Evolutionary conservation across 371 early-diverging fungal species (phyloP), one percentile per base, ranked within the genome.

Genomic region (Catenaria anguillulae): DNA sequence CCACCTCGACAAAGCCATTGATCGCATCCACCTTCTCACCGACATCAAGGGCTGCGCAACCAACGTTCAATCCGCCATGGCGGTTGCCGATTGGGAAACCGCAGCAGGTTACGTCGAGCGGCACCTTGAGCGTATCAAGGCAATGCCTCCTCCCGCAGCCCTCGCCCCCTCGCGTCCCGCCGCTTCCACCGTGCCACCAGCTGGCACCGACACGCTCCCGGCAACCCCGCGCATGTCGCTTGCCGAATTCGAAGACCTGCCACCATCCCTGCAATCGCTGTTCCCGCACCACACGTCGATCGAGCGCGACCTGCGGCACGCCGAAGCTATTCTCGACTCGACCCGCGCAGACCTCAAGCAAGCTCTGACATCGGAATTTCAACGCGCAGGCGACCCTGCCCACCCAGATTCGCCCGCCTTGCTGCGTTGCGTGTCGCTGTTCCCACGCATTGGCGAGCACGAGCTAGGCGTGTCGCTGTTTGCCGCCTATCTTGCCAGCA

Each of bases 401-500:
- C 3, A 3, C 45, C 45, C 45, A 12, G 45, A 43, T 23, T 3
- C 45, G 45, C 8, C 45, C 45, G 45, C 45, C 19, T 4, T 43
- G 4, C 21, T 43, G 17, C 45, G 45, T 12, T 43, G 45, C 45
- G 4, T 43, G 4, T 12, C 45, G 61, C 71, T 93, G 37, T 95
- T 93, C 67, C 93, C 96, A 19, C 69, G 86, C 31, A 77, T 93
- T 17, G 85, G 90, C 19, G 84, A 87, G 56, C 79, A 84, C 63
- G 78, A 79, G 13, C 80, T 86, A 45, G 96, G 96, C 4, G 68
- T 95, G 62, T 91, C 91, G 72, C 80, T 81, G 69, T 91, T 88
- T 64, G 83, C 90, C 8, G 75, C 80, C 48, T 91, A 90, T 70
- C 80, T 93, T 5, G 89, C 90, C 66, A 77, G 81, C 15, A 84